Evolutionary conservation across 2,329 filamentous ascomycete species (phyloP).

Genomic region (Colletotrichum tofieldiae): DNA sequence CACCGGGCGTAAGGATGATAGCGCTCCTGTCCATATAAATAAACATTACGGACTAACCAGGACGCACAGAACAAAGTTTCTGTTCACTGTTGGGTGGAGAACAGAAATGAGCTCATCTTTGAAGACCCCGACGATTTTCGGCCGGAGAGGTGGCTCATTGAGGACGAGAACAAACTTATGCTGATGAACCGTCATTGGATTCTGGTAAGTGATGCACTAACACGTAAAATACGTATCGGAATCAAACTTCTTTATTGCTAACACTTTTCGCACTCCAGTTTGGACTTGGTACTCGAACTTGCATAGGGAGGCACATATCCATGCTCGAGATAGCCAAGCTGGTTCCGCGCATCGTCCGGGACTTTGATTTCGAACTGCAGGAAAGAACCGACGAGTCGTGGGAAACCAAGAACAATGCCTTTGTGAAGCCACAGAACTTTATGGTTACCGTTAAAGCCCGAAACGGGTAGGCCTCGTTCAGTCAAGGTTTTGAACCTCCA

Average conservation of each 20-base stretch:
- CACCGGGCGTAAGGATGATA: conserved; percentile 46
- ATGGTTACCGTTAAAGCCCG: neutral
- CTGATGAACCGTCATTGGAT: conserved; percentile 40
- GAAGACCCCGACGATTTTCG: conserved; percentile 55
- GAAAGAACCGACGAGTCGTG: neutral
- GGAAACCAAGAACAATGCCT: neutral
- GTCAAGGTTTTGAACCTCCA: neutral
- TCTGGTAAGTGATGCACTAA: conserved; percentile 3
- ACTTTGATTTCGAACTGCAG: conserved; percentile 52
- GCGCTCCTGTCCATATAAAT: neutral
- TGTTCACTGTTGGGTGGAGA: neutral
- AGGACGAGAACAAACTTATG: conserved; percentile 38
- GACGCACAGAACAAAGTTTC: neutral
- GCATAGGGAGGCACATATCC: conserved; percentile 57
- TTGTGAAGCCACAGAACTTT: neutral
- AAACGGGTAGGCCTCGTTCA: neutral
- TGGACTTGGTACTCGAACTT: conserved; percentile 66
- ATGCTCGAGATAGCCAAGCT: conserved; percentile 62
- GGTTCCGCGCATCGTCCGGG: conserved; percentile 55
- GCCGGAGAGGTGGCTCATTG: conserved; percentile 56
- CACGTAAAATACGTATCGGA: neutral
- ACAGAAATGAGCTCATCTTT: conserved; percentile 54
- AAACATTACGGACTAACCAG: neutral
- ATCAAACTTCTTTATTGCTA: neutral
- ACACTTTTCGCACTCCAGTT: conserved; percentile 51